Evolutionary conservation across 2,329 filamentous ascomycete species (phyloP), one percentile per base, ranked within the genome.

Genomic region (Hypoxylon sp.): DNA sequence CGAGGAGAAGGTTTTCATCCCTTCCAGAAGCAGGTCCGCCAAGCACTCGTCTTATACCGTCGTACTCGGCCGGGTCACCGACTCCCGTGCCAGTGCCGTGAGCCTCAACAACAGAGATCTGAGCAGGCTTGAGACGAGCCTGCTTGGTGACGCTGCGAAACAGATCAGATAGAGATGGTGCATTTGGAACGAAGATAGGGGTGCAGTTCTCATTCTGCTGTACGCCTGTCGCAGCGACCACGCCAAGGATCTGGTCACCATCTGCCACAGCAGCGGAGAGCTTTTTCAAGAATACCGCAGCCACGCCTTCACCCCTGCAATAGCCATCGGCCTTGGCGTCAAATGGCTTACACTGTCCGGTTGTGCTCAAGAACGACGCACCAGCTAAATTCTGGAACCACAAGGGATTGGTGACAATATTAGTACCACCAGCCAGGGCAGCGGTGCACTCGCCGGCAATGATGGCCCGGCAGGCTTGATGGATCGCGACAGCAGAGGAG

Each of bases 271-370:
- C 85, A 40, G 79, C 74, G 0, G 77, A 74, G 0, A 86, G 72
- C 3, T 71, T 77, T 73, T 87, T 88, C 0, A 88, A 67, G 1
- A 85, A 70, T 0, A 88, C 70, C 0, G 78, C 70, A 0, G 72
- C 81, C 2, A 79, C 74, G 0, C 81, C 85, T 60, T 88, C 86
- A 0, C 80, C 84, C 2, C 85, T 77, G 9, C 80, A 85, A 67
- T 87, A 88, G 0, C 86, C 86, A 63, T 84, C 80, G 1, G 80
- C 84, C 2, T 71, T 69, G 0, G 75, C 68, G 53, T 83, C 82
- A 38, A 80, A 82, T 9, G 74, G 73, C 38, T 77, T 72, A 53
- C 70, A 75, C 16, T 69, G 71, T 1, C 73, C 73, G 6, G 70
- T 71, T 2, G 71, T 70, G 54, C 72, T 75, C 8, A 77, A 63